Evolutionary conservation across 352 stramenopile genomes (phyloP), one percentile per base, ranked within the genome.

Genomic region (Globisporangium radiosum): DNA sequence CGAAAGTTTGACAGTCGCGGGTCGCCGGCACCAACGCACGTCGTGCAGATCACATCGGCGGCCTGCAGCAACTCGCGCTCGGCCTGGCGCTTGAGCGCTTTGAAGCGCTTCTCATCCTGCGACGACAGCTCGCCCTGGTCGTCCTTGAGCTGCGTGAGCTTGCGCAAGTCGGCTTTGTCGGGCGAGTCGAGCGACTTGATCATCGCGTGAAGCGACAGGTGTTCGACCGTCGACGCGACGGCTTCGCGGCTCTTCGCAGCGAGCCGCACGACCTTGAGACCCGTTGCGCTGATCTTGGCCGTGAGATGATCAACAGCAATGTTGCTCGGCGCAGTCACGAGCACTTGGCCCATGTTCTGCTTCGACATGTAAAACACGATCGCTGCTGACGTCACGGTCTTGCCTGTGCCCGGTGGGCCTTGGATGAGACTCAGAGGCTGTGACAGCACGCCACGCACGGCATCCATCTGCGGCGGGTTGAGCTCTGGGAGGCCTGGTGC

Each of bases 301-400:
- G 96, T 98, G 51, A 92, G 65, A 58, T 87, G 75, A 78, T 99
- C 97, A 39, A 99, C 97, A 5, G 97, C 97, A 65, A 99, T 98
- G 67, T 99, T 99, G 64, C 87, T 98, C 0, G 97, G 97, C 13
- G 97, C 97, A 5, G 94, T 98, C 9, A 99, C 97, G 8, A 99
- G 82, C 40, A 99, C 96, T 72, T 99, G 97, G 15, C 96, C 95
- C 92, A 98, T 98, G 67, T 98, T 98, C 66, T 99, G 94, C 66
- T 97, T 97, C 33, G 96, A 97, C 71, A 99, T 88, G 78, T 99
- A 97, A 69, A 98, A 99, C n/a, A 99, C 97, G 37, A 99, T 90
- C 5, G 96, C 98, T 3, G 97, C 97, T 48, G 88, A 98, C 5
- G 97, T 99, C 19, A 99, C 97, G 3, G 83, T 92, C 65, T 99